phyloP scores from a whole-genome alignment of 495 filamentous ascomycete genomes.

The Cryomyces antarcticus region DNA sequence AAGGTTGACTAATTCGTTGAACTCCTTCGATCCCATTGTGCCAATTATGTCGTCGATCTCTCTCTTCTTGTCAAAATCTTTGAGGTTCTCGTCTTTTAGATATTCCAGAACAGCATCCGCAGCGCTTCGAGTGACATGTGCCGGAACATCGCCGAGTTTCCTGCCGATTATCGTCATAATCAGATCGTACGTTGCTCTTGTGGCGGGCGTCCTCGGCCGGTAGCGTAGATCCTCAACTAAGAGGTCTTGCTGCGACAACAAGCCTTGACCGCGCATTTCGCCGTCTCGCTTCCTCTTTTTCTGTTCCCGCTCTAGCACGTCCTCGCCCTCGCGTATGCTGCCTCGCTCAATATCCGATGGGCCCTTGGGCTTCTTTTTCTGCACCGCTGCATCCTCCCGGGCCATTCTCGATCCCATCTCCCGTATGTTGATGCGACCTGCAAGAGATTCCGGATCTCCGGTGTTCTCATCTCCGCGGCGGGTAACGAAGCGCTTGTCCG shows the following conservation, averaged over 20 bases:
- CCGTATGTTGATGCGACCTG: slow-evolving; percentile 73
- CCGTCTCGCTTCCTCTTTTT: slow-evolving; percentile 67
- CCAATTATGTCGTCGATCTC: slow-evolving; percentile 88
- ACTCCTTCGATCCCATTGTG: slow-evolving; percentile 68
- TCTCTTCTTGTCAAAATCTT: slow-evolving; percentile 97
- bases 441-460: slow-evolving; percentile 91
- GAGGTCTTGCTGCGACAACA: slow-evolving; percentile 59
- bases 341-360: slow-evolving; percentile 54
- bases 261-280: slow-evolving; percentile 55
- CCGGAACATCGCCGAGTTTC: slow-evolving; percentile 80
- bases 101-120: slow-evolving; percentile 81
- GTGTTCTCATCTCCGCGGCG: slow-evolving; percentile 85
- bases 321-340: slow-evolving; percentile 62
- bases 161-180: slow-evolving; percentile 79
- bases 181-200: slow-evolving; percentile 85
- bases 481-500: slow-evolving; percentile 87
- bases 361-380: slow-evolving; percentile 49
- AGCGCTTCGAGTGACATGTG: slow-evolving; percentile 82
- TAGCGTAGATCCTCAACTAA: slow-evolving; percentile 73
- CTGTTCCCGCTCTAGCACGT: slow-evolving; percentile 71
- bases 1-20: slow-evolving; percentile 89
- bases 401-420: slow-evolving; percentile 81
- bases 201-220: slow-evolving; percentile 76
- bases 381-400: slow-evolving; percentile 59
- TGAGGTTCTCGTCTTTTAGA: slow-evolving; percentile 86